Evolutionary conservation across 192 early-diverging fungal genomes (phyloP).

Genomic region (Entomortierella beljakovae): DNA sequence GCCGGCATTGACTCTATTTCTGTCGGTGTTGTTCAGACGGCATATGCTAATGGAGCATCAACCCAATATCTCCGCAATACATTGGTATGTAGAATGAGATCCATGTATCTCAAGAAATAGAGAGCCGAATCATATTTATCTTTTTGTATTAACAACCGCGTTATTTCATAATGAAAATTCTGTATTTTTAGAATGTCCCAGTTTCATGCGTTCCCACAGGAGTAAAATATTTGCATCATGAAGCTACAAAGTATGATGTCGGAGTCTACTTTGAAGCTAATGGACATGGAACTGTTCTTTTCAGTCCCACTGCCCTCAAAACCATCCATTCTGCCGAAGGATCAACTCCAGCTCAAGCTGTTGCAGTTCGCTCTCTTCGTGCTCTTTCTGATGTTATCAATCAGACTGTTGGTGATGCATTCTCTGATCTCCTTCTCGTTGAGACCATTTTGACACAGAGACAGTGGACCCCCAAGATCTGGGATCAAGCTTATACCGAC

Average conservation of each 20-base stretch:
- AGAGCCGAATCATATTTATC: background rate
- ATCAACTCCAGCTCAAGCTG: conserved; percentile 77
- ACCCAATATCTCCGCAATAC: conserved; percentile 91
- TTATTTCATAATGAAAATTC: background rate
- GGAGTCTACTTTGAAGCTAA: conserved; percentile 99
- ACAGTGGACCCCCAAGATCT: conserved; percentile 84
- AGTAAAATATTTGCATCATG: conserved; percentile 99
- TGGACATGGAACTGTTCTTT: conserved; percentile 98
- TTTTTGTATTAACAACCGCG: background rate
- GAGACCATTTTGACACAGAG: conserved; percentile 91
- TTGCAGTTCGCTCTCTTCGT: conserved; percentile 82
- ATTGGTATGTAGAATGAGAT: conserved; percentile 67
- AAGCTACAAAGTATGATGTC: conserved; percentile 96
- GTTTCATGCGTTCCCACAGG: conserved; percentile 97
- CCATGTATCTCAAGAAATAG: background rate
- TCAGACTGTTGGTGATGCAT: conserved; percentile 98
- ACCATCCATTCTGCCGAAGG: conserved; percentile 77
- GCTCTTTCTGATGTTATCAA: conserved; percentile 96
- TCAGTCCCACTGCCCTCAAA: conserved; percentile 82
- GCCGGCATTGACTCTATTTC: conserved; percentile 82
- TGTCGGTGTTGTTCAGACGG: conserved; percentile 98
- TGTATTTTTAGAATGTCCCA: conserved; percentile 79
- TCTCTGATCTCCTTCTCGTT: conserved; percentile 96
- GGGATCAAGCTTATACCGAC: conserved; percentile 96
- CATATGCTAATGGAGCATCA: conserved; percentile 98